Evolutionary conservation across 2,329 filamentous ascomycete genomes (phyloP).

Genomic region (Coniella lustricola): DNA sequence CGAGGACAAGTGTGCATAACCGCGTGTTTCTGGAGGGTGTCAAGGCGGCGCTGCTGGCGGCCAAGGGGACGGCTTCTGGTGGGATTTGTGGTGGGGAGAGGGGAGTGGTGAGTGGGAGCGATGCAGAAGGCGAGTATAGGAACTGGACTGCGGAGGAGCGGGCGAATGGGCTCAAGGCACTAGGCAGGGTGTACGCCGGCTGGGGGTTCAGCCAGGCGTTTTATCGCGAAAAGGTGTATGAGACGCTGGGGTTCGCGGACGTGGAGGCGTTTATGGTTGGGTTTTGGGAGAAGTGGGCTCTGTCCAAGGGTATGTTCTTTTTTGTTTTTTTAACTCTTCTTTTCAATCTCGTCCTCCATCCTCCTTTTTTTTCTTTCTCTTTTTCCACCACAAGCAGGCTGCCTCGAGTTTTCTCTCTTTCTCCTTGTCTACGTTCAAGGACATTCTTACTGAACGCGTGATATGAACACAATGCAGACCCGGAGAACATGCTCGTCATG

Average conservation of each 20-base stretch:
- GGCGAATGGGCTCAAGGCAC: slow-evolving; percentile 52
- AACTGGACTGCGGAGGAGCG: slow-evolving; percentile 22
- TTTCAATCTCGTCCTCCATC: too few species aligned
- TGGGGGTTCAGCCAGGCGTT: slow-evolving; percentile 78
- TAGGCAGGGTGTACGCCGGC: slow-evolving; percentile 69
- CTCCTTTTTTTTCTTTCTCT: too few species aligned
- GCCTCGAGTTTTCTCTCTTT: too few species aligned
- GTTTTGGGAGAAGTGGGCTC: slow-evolving; percentile 71
- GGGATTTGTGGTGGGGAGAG: slow-evolving; percentile 9
- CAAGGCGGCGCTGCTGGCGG: slow-evolving; percentile 35
- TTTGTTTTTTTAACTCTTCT: neutral
- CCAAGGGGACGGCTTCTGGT: slow-evolving; percentile 25
- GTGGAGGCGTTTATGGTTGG: slow-evolving; percentile 67
- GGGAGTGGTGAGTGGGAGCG: neutral
- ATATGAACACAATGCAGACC: slow-evolving; percentile 32
- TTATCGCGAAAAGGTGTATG: slow-evolving; percentile 64
- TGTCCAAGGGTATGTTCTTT: slow-evolving; percentile 13
- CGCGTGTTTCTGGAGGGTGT: slow-evolving; percentile 49
- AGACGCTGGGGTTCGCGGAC: slow-evolving; percentile 57
- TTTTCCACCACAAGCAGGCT: too few species aligned
- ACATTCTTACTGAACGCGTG: neutral
- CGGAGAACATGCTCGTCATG: slow-evolving; percentile 28
- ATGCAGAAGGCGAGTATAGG: neutral
- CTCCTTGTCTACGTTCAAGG: neutral
- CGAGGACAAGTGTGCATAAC: slow-evolving; percentile 44